Evolutionary conservation across 176 grass and related monocot genomes (phyloP), one percentile per base, ranked within the genome.

Genomic region (Tillandsia fasciculata): DNA sequence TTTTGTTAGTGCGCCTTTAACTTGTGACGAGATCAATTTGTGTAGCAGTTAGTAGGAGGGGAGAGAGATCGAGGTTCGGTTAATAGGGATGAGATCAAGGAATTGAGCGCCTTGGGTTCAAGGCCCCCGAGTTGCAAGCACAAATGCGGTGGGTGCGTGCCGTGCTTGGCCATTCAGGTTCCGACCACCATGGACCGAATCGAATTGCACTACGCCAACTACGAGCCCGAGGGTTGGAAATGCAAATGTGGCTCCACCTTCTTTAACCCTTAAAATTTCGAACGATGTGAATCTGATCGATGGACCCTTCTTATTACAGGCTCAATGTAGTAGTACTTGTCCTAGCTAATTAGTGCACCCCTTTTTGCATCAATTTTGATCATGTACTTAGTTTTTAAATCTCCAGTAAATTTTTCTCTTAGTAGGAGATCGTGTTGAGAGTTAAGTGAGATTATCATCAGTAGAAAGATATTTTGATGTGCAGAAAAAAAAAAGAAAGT

Each of bases 181-280:
- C 81, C 81, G 42, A 72, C 83, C 26, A 64, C 50, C 51, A 73
- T 13, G 15, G 48, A 15, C 54, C 58, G 52, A 11, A 27, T 50
- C 12, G 23, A 63, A 1, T 51, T 59, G 53, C 72, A 78, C 52
- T 82, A 77, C 64, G 52, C 89, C 66, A 69, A 88, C 66, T 85
- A 92, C 82, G 85, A 83, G 82, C 82, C 89, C 61, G 76, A 88
- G 66, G 74, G 89, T 12, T 92, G 89, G 85, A 88, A 81, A 77
- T 86, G 89, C 82, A 78, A 67, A 68, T 88, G 85, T 78, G 85
- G 89, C 68, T 76, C 74, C 23, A 20, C 86, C 67, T 57, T 89
- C 69, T 86, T 83, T 66, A 72, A 85, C 42, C 85, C 88, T 49
- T 87, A 71, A 73, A 2, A 48, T 67, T 56, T 12, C 1, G 11